Percentiles rank a stretch among this genome's conserved stretches.
phyloP scores from a whole-genome alignment of 2,329 filamentous ascomycete genomes.

The Pyricularia pennisetigena region DNA sequence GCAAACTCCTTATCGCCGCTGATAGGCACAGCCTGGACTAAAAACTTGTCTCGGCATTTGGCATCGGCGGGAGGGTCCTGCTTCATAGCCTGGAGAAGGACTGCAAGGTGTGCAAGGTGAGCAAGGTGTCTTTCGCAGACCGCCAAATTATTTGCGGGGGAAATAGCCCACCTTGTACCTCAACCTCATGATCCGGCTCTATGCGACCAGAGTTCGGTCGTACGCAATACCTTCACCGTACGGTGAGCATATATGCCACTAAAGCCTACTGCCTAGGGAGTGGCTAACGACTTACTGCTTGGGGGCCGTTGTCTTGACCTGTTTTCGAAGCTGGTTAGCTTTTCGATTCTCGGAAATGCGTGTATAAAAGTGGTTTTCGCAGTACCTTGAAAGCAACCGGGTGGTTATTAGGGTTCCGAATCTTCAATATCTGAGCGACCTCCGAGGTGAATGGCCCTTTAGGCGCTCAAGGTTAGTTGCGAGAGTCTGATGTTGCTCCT shows the following conservation, averaged over 20 bases:
- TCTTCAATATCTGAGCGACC: conserved; percentile 53
- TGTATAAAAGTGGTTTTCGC: conserved; percentile 13
- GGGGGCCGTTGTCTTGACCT: conserved; percentile 98
- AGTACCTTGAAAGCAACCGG: conserved; percentile 63
- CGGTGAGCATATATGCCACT: conserved; percentile 9
- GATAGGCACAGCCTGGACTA: conserved; percentile 39
- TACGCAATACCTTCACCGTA: conserved; percentile 73
- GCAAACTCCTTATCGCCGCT: conserved; percentile 73
- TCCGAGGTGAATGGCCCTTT: conserved; percentile 59
- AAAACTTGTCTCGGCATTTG: conserved; percentile 49
- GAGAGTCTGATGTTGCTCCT: conserved; percentile 9
- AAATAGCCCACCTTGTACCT: conserved; percentile 68
- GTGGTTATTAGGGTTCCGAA: conserved; percentile 52
- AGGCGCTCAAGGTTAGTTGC: conserved; percentile 12
- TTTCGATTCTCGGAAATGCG: conserved; percentile 60
- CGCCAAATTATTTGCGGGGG: neutral
- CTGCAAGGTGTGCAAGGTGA: conserved; percentile 31
- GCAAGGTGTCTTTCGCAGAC: neutral
- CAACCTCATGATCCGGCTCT: conserved; percentile 79
- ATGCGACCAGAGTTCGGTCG: conserved; percentile 95
- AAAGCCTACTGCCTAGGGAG: neutral
- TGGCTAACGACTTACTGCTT: conserved; percentile 68
- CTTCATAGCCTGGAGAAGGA: conserved; percentile 97
- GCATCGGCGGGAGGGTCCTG: conserved; percentile 77
- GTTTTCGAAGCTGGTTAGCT: conserved; percentile 3